Evolutionary conservation across 2,329 filamentous ascomycete species (phyloP), one percentile per base, ranked within the genome.

Genomic region (Aspergillus candidus): DNA sequence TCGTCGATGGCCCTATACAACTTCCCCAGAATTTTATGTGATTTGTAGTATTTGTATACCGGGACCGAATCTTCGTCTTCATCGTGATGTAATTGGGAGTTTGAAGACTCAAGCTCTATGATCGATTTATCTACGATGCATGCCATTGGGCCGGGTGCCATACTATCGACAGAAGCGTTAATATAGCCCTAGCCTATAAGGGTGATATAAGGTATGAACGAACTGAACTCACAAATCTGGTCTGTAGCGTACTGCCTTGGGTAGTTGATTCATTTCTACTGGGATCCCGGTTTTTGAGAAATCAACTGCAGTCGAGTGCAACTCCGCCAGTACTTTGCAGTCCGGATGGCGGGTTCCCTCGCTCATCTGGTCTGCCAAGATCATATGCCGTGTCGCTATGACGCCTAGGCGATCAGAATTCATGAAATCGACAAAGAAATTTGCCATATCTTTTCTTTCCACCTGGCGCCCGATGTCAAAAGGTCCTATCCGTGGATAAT

Each of bases 361-460:
- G 0, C 53, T 32, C 17, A 65, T 61, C 44, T 79, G 72, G 56
- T 88, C 85, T 0, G 84, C 80, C 12, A 86, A 57, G 1, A 84
- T 73, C 52, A 81, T 73, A 55, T 88, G 84, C 2, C 74, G 66
- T 0, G 66, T 80, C 0, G 83, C 81, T 52, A 88, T 86, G 35
- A 82, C 59, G 0, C 82, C 83, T 2, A 87, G 63, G 13, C 80
- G 73, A 53, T 87, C 82, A 1, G 76, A 79, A 48, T 76, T 72
- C 80, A 88, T 86, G 48, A 88, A 88, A 12, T 81, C 72, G n/a
- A 94, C 73, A 50, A 94, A 93, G 64, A 91, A 93, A 10, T 84
- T 72, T 0, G 80, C 81, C 69, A 94, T 93, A 53, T 94, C 87
- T 1, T 76, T 61, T 2, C 65, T 63, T 1, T 63, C 65, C 0